Percentiles rank a stretch among this genome's conserved stretches.
These are phyloP conservation scores for Magnolia officinalis DNA, from an alignment of 164 flowering plant genomes.

Conservation along the genomic window DNA sequence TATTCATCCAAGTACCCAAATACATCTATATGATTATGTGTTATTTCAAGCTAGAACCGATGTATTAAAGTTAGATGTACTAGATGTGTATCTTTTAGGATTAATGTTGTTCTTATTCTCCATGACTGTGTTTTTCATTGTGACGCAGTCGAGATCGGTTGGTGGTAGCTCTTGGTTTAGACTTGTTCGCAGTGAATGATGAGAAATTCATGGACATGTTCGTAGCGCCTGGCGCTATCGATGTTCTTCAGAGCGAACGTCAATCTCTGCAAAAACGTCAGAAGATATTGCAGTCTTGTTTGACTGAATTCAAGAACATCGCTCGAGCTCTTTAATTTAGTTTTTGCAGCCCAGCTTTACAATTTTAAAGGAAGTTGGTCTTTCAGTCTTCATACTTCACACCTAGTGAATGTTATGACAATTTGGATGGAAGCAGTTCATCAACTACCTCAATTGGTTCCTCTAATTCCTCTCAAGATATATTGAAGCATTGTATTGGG, in stretches of 20 bases:
- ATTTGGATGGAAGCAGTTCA: neutral
- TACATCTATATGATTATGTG: no score
- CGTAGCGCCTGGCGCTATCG: constrained; percentile 85
- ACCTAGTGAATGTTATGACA: neutral
- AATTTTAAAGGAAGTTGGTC: neutral
- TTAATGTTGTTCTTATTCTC: neutral
- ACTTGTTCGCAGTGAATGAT: constrained; percentile 86
- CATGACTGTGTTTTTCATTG: neutral
- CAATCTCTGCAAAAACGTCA: constrained; percentile 90
- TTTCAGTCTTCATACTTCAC: neutral
- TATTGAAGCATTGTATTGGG: neutral
- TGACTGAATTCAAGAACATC: constrained; percentile 78
- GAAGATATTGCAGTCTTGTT: constrained; percentile 83
- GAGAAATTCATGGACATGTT: constrained; percentile 98
- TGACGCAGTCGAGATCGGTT: constrained; percentile 69
- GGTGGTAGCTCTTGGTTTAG: constrained; percentile 77
- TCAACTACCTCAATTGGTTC: no score
- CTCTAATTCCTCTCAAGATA: neutral
- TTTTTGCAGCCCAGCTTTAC: neutral
- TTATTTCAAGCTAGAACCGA: neutral
- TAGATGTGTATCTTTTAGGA: neutral
- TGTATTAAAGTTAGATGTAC: neutral
- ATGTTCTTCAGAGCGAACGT: constrained; percentile 62
- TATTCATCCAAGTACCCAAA: no score
- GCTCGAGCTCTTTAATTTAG: constrained; percentile 54